Base-by-base conservation (phyloP, 225 moss, liverwort and hornwort genomes). In the Polytrichum formosum region DNA sequence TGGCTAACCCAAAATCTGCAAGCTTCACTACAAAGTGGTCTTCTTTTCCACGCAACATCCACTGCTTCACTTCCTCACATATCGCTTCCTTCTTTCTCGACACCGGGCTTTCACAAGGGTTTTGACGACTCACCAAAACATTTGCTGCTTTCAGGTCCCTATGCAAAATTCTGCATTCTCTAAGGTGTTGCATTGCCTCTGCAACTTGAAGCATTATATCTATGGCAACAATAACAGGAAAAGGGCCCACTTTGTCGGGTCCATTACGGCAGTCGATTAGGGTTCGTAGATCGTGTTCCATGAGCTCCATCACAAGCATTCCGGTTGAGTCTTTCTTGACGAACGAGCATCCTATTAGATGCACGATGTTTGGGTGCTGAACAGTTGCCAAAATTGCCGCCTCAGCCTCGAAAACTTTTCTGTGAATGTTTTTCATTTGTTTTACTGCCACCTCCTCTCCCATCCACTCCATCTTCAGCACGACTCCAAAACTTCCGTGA, bases 61-160 rank as follows among this genome's bases (percentile, higher is more conserved):
- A 13, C 55, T 55, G 19, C 55, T 55, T 13, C 19, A 19, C 19
- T 55, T 28, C 28, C 28, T 28, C 28, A 28, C 28, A 19, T 13
- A 55, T 13, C 55, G 55, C 13, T 55, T 19, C 55, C 2, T 13
- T 13, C 16, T 55, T 19, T 30, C 74, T 63, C 22, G 64, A 77
- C 35, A 72, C 53, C n/a, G 74, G 65, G 0, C 69, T 73, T 55
- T 19, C 55, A 18, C 0, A 55, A 55, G 55, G 55, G 13, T 13
- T 13, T 13, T 10, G 17, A 55, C 19, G 19, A 25, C 83, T 86
- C 54, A 86, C 18, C 1, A 86, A 73, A 5, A 86, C 54, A 6
- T 86, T 86, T 73, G 75, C 83, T 0, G 77, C 75, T 65, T 86
- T 86, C 62, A 86, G 46, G 37, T 83, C 86, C 33, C 80, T 67